phyloP scores from a whole-genome alignment of 768 basidiomycete genomes.

The Suillus luteus region DNA sequence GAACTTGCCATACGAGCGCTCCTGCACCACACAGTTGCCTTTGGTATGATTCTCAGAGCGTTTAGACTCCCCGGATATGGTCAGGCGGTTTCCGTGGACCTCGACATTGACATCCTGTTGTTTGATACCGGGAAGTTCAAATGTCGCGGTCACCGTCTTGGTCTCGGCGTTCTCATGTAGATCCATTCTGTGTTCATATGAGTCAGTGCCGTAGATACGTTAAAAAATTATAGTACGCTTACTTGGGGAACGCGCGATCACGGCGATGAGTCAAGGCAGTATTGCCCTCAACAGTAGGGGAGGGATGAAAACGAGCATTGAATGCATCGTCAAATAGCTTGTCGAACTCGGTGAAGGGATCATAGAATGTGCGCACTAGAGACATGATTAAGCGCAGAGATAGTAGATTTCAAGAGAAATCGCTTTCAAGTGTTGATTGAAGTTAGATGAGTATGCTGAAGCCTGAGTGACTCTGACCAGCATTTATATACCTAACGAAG shows the following conservation, averaged over 20 bases:
- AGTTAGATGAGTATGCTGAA: not conserved
- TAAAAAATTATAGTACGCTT: not conserved
- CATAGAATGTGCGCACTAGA: conserved; percentile 31
- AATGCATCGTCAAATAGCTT: conserved; percentile 44
- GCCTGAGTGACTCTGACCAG: not conserved
- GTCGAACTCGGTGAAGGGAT: conserved; percentile 42
- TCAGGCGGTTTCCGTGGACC: not conserved
- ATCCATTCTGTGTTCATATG: conserved; percentile 45
- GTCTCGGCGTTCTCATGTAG: conserved; percentile 50
- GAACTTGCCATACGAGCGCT: not conserved
- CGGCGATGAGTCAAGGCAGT: conserved; percentile 12
- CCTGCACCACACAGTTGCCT: not conserved
- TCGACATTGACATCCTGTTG: not conserved
- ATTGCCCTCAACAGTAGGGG: conserved; percentile 12
- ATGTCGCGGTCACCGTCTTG: conserved; percentile 49
- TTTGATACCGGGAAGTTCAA: not conserved
- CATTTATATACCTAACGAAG: not conserved
- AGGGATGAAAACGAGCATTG: conserved; percentile 26
- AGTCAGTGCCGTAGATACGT: not conserved
- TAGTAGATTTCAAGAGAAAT: not conserved
- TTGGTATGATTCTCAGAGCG: not conserved
- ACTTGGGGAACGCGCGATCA: conserved; percentile 30
- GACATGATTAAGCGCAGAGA: conserved; percentile 22
- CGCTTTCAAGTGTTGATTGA: not conserved
- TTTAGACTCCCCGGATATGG: not conserved